Evolutionary conservation across 1,139 yeast species (phyloP), one percentile per base, ranked within the genome.

Genomic region (Candida sp.): DNA sequence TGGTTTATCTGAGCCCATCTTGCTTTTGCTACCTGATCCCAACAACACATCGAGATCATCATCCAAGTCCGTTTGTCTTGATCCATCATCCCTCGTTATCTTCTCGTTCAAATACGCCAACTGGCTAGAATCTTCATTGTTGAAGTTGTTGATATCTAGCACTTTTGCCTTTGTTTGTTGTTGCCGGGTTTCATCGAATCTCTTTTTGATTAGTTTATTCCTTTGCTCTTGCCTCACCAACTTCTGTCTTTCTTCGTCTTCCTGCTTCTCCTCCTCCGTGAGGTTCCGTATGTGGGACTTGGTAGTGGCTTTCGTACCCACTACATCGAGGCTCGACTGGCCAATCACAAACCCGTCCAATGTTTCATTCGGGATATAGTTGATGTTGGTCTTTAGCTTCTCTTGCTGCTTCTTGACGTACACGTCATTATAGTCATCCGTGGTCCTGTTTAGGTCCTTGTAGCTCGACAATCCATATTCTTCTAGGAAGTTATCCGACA

Each of bases 391-490:
- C n/a, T 22, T 44, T 9, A 27, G 7, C 8, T 68, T 57, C 4
- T 58, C 53, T 34, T 58, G 55, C 33, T 60, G 58, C 46, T 65
- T 66, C 30, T 62, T 53, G 22, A 59, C 52, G 46, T 63, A 57
- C 4, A 63, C 6, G n/a, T 56, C 67, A 50, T 71, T 67, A 54
- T 73, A 72, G 53, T 73, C 77, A 37, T 65, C 63, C 6, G 57
- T 57, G 7, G 59, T 43, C 12, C 56, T 64, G 1, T 67, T 62
- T 1, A 74, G 66, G 4, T 72, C 67, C 6, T 57, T 47, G 52
- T 74, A 73, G 48, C 66, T 63, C 2, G 61, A 66, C 12, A 77
- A 53, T 0, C 81, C 81, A 55, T 77, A 77, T 49, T 77, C 81
- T 48, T 68, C 73, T 22, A 75, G 59, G 42, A 77, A 63, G 51